Evolutionary conservation across 345 rosid species (phyloP).

Genomic region (Corchorus capsularis): DNA sequence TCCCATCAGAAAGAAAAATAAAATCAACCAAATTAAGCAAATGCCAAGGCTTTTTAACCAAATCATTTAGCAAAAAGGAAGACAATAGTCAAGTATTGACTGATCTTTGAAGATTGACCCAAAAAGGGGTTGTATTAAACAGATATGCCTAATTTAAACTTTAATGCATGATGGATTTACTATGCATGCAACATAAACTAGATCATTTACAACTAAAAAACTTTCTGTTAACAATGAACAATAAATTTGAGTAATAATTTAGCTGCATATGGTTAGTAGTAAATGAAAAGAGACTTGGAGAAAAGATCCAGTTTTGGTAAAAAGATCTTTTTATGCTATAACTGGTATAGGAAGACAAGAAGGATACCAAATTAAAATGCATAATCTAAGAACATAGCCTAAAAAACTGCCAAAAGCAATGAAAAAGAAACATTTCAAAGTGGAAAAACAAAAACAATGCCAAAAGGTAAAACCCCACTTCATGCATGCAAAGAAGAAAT

Average conservation of each 20-base stretch:
- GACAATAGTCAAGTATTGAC: slow-evolving; percentile 7
- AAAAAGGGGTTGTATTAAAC: not conserved
- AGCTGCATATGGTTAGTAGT: not conserved
- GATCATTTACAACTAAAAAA: not conserved
- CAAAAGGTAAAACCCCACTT: slow-evolving; percentile 4
- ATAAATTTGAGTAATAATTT: not conserved
- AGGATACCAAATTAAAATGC: not conserved
- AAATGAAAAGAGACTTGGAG: not conserved
- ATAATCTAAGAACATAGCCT: not conserved
- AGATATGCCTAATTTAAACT: not conserved
- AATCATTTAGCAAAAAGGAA: not conserved
- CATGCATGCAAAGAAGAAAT: slow-evolving; percentile 35
- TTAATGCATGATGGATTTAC: slow-evolving; percentile 11
- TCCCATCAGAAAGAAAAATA: slow-evolving; percentile 4
- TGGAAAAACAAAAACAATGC: slow-evolving; percentile 15
- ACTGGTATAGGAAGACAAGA: slow-evolving; percentile 6
- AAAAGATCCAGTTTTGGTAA: slow-evolving; percentile 10
- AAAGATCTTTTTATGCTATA: slow-evolving; percentile 19
- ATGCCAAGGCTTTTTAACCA: not conserved
- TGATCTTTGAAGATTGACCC: slow-evolving; percentile 22
- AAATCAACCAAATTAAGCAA: not conserved
- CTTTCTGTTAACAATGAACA: not conserved
- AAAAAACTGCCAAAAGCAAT: not conserved
- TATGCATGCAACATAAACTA: slow-evolving; percentile 20
- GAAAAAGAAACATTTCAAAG: not conserved